Percentiles rank a stretch among this genome's conserved stretches.
These are phyloP conservation scores for Teunomyces panamensis DNA, from an alignment of 805 yeast genomes.

Conservation along the genomic window DNA sequence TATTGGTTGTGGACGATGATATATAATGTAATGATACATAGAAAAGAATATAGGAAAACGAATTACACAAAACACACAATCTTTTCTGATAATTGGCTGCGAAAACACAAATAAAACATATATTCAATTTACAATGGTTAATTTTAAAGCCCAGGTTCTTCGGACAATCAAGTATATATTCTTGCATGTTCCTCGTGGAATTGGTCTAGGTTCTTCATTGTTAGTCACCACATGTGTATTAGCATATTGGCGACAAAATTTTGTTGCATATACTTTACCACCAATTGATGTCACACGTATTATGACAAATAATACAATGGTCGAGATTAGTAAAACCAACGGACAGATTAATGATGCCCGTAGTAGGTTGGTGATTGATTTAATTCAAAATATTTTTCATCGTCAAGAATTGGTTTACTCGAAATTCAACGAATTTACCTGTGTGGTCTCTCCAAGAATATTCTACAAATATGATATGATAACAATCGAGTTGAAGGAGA, in stretches of 20 bases:
- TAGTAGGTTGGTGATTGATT: background rate
- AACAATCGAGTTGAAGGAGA: background rate
- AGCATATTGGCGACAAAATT: background rate
- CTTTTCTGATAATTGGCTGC: background rate
- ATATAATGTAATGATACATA: background rate
- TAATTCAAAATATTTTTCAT: background rate
- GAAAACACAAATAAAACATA: background rate
- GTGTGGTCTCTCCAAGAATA: background rate
- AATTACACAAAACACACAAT: no score
- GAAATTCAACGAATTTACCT: background rate
- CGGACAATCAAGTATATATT: background rate
- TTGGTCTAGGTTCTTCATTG: background rate
- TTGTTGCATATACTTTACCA: background rate
- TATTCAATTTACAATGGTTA: background rate
- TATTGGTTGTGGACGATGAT: background rate
- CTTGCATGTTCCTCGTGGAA: background rate
- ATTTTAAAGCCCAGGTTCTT: background rate
- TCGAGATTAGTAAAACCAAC: background rate
- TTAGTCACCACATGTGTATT: background rate
- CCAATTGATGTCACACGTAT: background rate
- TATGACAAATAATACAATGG: background rate
- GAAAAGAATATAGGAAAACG: background rate
- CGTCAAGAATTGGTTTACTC: background rate
- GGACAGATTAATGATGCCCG: background rate
- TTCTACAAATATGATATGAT: background rate